These are phyloP conservation scores for Mycena rebaudengoi DNA, from an alignment of 768 basidiomycete species.

Conservation along the genomic window DNA sequence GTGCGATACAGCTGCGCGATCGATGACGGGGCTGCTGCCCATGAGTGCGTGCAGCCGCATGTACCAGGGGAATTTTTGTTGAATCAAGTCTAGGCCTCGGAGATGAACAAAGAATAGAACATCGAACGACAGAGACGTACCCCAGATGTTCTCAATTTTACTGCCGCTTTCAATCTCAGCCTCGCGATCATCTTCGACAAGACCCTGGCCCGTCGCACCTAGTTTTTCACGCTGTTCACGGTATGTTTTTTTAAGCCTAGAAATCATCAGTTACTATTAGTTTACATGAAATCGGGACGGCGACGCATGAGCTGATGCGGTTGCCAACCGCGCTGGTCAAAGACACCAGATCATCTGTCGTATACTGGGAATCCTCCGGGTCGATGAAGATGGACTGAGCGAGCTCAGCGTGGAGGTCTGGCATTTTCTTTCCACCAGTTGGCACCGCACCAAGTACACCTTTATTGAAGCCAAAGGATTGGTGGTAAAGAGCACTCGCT, in stretches of 20 bases:
- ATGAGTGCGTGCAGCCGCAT: too few species aligned
- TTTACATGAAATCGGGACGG: background rate
- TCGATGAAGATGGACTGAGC: background rate
- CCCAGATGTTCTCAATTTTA: background rate
- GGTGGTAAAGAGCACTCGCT: constrained; percentile 23
- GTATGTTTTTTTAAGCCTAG: background rate
- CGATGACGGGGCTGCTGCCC: too few species aligned
- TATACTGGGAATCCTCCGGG: background rate
- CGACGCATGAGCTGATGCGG: background rate
- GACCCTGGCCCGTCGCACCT: background rate
- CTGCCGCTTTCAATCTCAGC: background rate
- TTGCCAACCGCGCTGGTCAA: background rate
- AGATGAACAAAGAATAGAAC: too few species aligned
- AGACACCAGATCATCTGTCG: background rate
- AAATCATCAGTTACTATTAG: background rate
- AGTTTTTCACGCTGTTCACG: background rate
- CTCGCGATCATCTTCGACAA: background rate
- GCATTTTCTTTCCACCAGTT: constrained; percentile 14
- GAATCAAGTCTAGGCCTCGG: too few species aligned
- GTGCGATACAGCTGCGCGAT: too few species aligned
- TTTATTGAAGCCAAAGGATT: constrained; percentile 31
- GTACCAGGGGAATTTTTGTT: too few species aligned
- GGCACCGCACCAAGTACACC: background rate
- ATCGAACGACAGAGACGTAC: too few species aligned
- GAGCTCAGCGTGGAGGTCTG: background rate